phyloP scores from a whole-genome alignment of 768 basidiomycete genomes.

The Filobasidium wieringae region DNA sequence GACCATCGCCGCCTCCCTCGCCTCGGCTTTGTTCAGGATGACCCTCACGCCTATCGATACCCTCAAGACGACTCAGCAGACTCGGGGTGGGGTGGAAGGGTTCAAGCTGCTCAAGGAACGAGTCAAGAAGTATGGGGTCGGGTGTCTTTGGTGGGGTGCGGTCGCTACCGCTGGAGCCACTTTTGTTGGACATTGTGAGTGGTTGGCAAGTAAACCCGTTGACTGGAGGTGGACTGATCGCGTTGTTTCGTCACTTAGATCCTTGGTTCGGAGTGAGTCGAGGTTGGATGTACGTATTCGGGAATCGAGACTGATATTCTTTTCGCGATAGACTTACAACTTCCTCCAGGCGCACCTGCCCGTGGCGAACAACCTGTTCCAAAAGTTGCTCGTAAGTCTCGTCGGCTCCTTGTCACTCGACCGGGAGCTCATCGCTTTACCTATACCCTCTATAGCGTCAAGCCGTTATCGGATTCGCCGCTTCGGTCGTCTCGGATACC shows the following conservation, averaged over 20 bases:
- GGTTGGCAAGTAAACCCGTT: neutral
- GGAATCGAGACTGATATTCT: neutral
- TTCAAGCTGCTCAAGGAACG: conserved; percentile 55
- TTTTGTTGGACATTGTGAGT: conserved; percentile 67
- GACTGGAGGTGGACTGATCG: neutral
- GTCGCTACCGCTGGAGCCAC: conserved; percentile 85
- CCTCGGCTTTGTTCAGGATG: conserved; percentile 79
- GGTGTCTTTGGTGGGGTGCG: conserved; percentile 78
- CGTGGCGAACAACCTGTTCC: conserved; percentile 44
- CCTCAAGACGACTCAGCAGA: conserved; percentile 88
- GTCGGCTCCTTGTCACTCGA: neutral
- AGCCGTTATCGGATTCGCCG: conserved; percentile 81
- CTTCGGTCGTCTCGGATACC: conserved; percentile 74
- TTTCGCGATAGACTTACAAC: conserved; percentile 50
- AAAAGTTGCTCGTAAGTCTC: conserved; percentile 47
- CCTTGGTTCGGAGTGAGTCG: conserved; percentile 36
- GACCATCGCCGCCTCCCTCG: conserved; percentile 64
- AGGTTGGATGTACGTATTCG: conserved; percentile 40
- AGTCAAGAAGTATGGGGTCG: conserved; percentile 61
- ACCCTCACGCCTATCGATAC: conserved; percentile 87
- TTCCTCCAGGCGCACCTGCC: conserved; percentile 58
- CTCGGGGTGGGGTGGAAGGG: conserved; percentile 60
- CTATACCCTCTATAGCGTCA: conserved; percentile 45
- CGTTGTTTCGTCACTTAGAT: conserved; percentile 15
- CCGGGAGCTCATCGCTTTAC: neutral